Evolutionary conservation across 768 basidiomycete species (phyloP).

Genomic region (Termitomyces sp.): DNA sequence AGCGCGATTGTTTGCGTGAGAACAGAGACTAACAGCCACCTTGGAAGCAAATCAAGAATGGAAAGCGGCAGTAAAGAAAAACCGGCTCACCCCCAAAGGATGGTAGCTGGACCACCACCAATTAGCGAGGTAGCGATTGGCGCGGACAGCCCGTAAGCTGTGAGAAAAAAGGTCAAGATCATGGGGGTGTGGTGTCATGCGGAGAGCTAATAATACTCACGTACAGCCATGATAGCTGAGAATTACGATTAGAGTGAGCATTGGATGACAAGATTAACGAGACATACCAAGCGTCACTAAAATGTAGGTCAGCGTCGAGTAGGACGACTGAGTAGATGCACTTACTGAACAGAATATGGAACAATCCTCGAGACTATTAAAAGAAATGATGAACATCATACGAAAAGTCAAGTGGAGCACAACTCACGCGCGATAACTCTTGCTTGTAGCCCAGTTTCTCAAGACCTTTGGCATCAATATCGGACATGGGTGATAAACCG

Average conservation of each 20-base stretch:
- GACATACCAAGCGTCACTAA: constrained; percentile 44
- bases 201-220: constrained; percentile 30
- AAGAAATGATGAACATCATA: not conserved
- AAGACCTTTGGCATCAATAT: constrained; percentile 25
- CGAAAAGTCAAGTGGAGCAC: not conserved
- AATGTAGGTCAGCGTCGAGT: not conserved
- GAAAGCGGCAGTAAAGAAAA: not conserved
- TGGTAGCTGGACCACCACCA: constrained; percentile 49
- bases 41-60: constrained; percentile 11
- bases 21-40: constrained; percentile 47
- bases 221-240: constrained; percentile 56
- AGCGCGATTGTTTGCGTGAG: constrained; percentile 43
- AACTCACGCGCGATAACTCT: constrained; percentile 45
- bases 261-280: not conserved
- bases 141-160: constrained; percentile 51
- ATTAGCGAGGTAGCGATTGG: constrained; percentile 52
- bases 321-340: not conserved
- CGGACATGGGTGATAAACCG: not conserved
- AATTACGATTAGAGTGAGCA: constrained; percentile 3
- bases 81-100: constrained; percentile 50
- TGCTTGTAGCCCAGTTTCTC: constrained; percentile 51
- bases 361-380: constrained; percentile 41
- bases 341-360: constrained; percentile 52
- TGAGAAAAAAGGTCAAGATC: not conserved
- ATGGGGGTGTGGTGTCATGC: not conserved